Conservation (phyloP, 192 early-diverging fungal species). For the Pecoramyces ruminantium region DNA sequence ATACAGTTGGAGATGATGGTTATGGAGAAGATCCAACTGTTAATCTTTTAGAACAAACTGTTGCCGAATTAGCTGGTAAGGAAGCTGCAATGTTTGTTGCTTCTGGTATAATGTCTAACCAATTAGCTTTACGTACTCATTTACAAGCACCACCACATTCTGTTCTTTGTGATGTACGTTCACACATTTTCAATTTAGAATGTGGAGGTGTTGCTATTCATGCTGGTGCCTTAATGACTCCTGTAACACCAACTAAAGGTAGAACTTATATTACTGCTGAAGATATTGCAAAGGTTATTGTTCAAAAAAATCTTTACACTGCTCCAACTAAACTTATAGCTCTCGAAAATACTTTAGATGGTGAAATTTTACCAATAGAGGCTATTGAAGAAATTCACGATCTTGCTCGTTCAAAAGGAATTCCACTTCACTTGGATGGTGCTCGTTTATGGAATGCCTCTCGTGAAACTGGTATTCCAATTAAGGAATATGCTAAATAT, state of each 20-base stretch:
- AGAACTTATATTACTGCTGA: constrained; percentile 37
- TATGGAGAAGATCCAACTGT: constrained; percentile 64
- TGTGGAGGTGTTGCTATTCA: constrained; percentile 61
- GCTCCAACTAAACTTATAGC: constrained; percentile 67
- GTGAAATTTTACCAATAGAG: constrained; percentile 52
- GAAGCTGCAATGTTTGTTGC: constrained; percentile 66
- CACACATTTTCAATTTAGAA: constrained; percentile 67
- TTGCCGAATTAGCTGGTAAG: constrained; percentile 55
- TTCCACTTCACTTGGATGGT: constrained; percentile 78
- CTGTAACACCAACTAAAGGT: constrained; percentile 32
- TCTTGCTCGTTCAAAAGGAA: constrained; percentile 26
- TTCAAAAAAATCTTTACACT: constrained; percentile 51
- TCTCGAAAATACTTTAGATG: constrained; percentile 79
- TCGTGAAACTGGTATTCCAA: constrained; percentile 40
- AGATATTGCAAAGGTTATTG: constrained; percentile 33
- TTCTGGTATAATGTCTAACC: constrained; percentile 60
- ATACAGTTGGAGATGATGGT: constrained; percentile 47
- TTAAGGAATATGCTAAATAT: constrained; percentile 38
- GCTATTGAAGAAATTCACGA: constrained; percentile 50
- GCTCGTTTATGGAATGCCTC: constrained; percentile 80
- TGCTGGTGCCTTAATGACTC: constrained; percentile 35
- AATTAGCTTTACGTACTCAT: constrained; percentile 62
- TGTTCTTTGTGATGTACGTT: constrained; percentile 52
- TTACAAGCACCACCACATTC: constrained; percentile 60
- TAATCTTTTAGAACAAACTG: constrained; percentile 44